Conservation (phyloP, 176 grass and related monocot genomes). For the Carex scoparia region DNA sequence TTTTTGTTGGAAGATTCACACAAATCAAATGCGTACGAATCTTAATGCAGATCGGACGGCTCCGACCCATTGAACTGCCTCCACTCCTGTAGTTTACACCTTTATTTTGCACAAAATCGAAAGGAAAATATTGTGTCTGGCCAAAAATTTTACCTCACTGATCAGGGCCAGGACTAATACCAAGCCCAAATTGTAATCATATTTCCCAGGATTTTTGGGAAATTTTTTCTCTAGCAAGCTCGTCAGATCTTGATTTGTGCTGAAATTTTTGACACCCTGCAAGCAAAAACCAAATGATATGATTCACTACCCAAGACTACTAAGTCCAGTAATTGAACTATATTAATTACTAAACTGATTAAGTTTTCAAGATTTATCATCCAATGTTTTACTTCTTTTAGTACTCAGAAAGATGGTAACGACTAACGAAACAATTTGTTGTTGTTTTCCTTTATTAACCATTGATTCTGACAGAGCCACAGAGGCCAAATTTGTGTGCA, state of each 20-base stretch:
- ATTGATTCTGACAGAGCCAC: neutral
- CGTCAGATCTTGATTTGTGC: constrained; percentile 25
- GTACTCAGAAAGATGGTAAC: neutral
- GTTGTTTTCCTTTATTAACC: neutral
- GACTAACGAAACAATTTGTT: neutral
- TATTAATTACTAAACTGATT: neutral
- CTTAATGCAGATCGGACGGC: no score
- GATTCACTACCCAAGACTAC: neutral
- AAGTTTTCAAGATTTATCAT: neutral
- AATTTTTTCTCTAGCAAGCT: constrained; percentile 40
- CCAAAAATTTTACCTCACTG: constrained; percentile 38
- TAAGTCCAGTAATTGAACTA: neutral
- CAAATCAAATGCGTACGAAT: no score
- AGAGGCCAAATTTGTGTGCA: neutral
- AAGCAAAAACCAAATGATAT: neutral
- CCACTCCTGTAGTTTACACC: neutral
- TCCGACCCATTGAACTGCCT: no score
- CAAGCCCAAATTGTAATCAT: constrained; percentile 37
- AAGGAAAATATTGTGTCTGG: neutral
- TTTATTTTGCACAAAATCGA: neutral
- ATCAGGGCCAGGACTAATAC: constrained; percentile 48
- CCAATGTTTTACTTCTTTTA: neutral
- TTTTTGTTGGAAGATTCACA: neutral
- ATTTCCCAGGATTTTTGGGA: neutral
- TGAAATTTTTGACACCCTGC: constrained; percentile 12